Percentiles rank a stretch among this genome's conserved stretches.
Evolutionary conservation across 2,329 filamentous ascomycete genomes (phyloP).

Genomic region (Aureobasidium sp.): DNA sequence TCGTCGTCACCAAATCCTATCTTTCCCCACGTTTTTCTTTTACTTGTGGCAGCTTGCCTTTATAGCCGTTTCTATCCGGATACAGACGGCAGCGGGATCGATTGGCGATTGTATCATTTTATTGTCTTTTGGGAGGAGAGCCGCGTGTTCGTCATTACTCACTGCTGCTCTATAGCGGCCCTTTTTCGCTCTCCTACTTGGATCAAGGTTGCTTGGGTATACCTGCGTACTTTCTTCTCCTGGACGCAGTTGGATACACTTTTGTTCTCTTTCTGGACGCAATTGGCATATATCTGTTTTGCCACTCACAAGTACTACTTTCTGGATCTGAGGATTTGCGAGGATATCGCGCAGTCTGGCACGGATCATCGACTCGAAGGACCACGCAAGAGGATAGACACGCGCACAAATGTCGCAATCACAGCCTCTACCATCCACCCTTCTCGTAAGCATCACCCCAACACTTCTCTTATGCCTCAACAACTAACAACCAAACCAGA

Average conservation of each 20-base stretch:
- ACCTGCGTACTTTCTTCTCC: background rate
- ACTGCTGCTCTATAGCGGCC: background rate
- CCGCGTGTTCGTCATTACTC: background rate
- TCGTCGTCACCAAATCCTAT: background rate
- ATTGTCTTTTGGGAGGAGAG: background rate
- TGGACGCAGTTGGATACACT: background rate
- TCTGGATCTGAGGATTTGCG: background rate
- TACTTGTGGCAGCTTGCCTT: background rate
- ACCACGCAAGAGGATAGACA: background rate
- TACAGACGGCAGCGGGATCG: background rate
- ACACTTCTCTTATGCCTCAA: no score
- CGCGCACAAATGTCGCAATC: background rate
- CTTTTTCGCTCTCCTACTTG: background rate
- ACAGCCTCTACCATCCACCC: background rate
- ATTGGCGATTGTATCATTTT: background rate
- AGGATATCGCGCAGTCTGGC: background rate
- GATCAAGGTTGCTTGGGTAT: background rate
- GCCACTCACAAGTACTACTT: background rate
- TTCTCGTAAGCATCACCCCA: background rate
- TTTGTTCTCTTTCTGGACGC: background rate
- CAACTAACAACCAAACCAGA: background rate
- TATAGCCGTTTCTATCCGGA: conserved; percentile 3
- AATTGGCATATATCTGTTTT: background rate
- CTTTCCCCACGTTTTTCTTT: background rate
- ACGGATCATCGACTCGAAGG: no score